These are phyloP conservation scores for Starmerella apicola DNA, from an alignment of 805 yeast genomes.

Conservation along the genomic window DNA sequence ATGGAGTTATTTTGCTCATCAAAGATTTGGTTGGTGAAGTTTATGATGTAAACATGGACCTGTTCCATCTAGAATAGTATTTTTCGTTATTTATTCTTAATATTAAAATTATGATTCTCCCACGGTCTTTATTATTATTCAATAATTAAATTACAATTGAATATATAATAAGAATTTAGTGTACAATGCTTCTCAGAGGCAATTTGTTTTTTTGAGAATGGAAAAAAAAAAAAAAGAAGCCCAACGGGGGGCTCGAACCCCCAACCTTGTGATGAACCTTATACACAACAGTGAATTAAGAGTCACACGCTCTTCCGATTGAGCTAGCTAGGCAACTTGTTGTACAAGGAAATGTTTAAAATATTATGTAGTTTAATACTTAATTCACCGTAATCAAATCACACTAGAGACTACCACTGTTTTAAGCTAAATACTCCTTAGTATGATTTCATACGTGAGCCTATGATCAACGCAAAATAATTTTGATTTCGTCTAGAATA, in stretches of 20 bases:
- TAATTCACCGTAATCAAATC: background rate
- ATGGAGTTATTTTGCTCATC: constrained; percentile 23
- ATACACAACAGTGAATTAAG: constrained; percentile 10
- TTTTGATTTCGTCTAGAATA: no score
- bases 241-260: constrained; percentile 23
- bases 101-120: background rate
- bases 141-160: no score
- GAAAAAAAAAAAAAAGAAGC: constrained; percentile 10
- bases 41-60: constrained; percentile 20
- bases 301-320: constrained; percentile 22
- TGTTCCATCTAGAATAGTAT: constrained; percentile 13
- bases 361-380: background rate
- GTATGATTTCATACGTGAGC: no score
- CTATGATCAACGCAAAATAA: no score
- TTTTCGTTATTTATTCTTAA: no score
- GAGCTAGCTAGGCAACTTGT: constrained; percentile 18
- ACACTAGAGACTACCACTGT: no score
- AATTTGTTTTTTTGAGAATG: background rate
- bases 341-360: no score
- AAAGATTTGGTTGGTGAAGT: constrained; percentile 29
- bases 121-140: no score
- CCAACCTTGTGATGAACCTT: constrained; percentile 21
- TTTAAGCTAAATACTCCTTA: no score
- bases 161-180: background rate
- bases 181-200: background rate